Evolutionary conservation across 1,284 basidiomycete species (phyloP), one percentile per base, ranked within the genome.

Genomic region (Apiotrichum sp.): DNA sequence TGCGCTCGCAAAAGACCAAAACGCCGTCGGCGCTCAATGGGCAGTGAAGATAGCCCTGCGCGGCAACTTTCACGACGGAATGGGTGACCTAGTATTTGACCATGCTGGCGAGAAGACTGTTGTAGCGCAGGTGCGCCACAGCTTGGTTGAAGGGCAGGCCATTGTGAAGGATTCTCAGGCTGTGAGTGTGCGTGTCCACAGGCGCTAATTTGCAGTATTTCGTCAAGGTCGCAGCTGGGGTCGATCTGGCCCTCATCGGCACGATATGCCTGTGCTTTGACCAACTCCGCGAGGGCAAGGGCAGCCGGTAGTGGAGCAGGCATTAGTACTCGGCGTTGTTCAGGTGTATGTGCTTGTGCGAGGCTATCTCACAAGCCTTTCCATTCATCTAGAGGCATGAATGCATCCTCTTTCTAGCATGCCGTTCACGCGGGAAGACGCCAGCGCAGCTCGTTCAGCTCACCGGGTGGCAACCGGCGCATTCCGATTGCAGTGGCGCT

Each of bases 221-320:
- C 38, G 69, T 77, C 7, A 72, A 67, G 0, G 70, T 77, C 29
- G 77, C 77, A 1, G 72, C 77, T 0, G 73, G 74, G 8, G 76
- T 79, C 6, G 78, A 79, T 55, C 68, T 78, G 4, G 66, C 73
- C 3, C 63, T 78, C 33, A 71, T 79, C 31, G 69, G 75, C 2
- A 77, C 76, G 3, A 63, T 78, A 31, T 76, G 76, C 54, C 71
- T 79, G 47, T 75, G 74, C 46, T 69, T 78, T 50, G 76, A 77
- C 57, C 76, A 78, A 62, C 60, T 60, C 11, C 47, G 47, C 34
- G 34, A 47, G 46, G 16, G 7, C 7, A 22, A 39, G 16, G 47
- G n/a, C 8, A 41, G 36, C 36, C 7, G 36, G 13, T 38, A 38
- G 22, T 22, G 22, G 22, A 22, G 22, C 22, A 22, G 22, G 22